phyloP scores from a whole-genome alignment of 805 yeast species.

The Candida easanensis region DNA sequence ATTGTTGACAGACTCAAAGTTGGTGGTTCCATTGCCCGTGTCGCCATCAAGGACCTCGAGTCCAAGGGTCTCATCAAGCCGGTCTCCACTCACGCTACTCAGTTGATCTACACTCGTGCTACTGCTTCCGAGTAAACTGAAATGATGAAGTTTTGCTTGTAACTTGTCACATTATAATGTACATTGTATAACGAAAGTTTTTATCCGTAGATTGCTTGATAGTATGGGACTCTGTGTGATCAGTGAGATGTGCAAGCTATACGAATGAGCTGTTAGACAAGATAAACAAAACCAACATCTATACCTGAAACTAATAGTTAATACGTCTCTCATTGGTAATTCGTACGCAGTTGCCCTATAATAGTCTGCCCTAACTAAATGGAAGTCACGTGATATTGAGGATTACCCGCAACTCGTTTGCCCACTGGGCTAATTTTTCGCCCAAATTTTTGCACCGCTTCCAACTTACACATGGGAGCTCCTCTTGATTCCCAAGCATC shows the following conservation, averaged over 20 bases:
- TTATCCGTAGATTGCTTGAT: neutral
- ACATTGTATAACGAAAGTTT: slow-evolving; percentile 28
- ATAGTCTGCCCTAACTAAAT: too few species aligned
- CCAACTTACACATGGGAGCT: neutral
- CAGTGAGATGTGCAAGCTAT: too few species aligned
- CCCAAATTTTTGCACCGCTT: neutral
- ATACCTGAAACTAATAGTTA: too few species aligned
- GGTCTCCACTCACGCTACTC: slow-evolving; percentile 93
- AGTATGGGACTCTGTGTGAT: too few species aligned
- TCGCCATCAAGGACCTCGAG: slow-evolving; percentile 95
- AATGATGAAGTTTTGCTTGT: slow-evolving; percentile 1
- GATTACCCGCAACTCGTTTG: too few species aligned
- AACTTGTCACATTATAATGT: slow-evolving; percentile 19
- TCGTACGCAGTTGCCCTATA: too few species aligned
- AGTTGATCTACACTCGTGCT: slow-evolving; percentile 91
- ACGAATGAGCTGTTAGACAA: too few species aligned
- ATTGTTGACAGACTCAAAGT: slow-evolving; percentile 98
- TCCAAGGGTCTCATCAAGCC: slow-evolving; percentile 92
- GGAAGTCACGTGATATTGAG: too few species aligned
- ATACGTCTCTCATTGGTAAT: too few species aligned
- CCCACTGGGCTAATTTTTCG: neutral
- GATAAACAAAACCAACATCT: too few species aligned
- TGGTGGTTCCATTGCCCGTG: slow-evolving; percentile 99
- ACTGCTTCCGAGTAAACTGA: slow-evolving; percentile 51
- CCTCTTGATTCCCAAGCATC: neutral